Conservation (phyloP, 345 rosid species). For the Bruguiera gymnorhiza region DNA sequence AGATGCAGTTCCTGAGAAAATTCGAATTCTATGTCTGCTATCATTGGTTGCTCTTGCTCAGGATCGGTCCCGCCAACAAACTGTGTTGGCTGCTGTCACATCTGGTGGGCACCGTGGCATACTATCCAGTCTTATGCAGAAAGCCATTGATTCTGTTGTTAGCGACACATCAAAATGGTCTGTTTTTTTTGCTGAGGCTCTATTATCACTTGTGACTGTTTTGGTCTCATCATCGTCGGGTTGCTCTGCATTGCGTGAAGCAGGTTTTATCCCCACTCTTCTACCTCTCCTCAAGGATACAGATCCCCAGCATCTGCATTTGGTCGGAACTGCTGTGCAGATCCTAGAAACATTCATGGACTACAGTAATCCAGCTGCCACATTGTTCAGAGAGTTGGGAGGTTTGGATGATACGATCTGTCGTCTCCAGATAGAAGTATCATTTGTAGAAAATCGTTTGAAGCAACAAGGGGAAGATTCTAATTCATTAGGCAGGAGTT, state of each 20-base stretch:
- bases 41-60: conserved; percentile 90
- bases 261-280: conserved; percentile 88
- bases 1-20: conserved; percentile 83
- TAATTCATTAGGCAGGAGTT: conserved; percentile 38
- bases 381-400: conserved; percentile 91
- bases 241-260: conserved; percentile 93
- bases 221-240: conserved; percentile 89
- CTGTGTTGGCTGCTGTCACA: conserved; percentile 84
- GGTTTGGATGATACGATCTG: conserved; percentile 89
- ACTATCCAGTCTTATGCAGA: conserved; percentile 86
- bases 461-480: conserved; percentile 53
- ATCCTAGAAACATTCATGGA: conserved; percentile 95
- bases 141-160: conserved; percentile 77
- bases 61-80: conserved; percentile 81
- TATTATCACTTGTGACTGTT: conserved; percentile 82
- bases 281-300: conserved; percentile 92
- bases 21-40: conserved; percentile 66
- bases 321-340: conserved; percentile 85
- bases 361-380: conserved; percentile 89
- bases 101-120: conserved; percentile 92
- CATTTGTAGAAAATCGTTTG: conserved; percentile 53
- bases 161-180: conserved; percentile 67
- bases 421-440: conserved; percentile 79
- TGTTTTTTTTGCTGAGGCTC: conserved; percentile 83
- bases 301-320: conserved; percentile 85